Percentiles rank a stretch among this genome's conserved stretches.
Evolutionary conservation across 331 rosid species (phyloP).

Genomic region (Malus hybrid): DNA sequence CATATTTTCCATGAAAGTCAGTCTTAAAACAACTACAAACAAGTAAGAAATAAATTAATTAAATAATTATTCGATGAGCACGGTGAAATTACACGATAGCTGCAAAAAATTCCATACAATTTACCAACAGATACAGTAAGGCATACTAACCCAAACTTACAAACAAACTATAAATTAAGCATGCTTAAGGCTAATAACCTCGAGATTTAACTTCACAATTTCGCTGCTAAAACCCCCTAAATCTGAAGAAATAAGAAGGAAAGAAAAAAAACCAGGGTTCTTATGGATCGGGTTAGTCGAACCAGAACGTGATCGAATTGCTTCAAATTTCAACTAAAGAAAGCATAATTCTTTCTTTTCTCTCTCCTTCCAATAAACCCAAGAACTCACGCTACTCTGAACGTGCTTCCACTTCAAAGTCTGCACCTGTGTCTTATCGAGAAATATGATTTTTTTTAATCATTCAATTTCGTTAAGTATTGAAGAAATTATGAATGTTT

Average conservation of each 20-base stretch:
- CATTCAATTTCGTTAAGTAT: too few species aligned
- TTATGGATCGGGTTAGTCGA: constrained; percentile 1
- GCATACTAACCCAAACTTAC: not conserved
- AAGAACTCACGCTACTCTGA: constrained; percentile 11
- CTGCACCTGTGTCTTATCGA: not conserved
- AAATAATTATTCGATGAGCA: too few species aligned
- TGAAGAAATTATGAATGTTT: too few species aligned
- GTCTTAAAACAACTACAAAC: too few species aligned
- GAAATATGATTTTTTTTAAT: too few species aligned
- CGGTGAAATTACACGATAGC: not conserved
- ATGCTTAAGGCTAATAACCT: not conserved
- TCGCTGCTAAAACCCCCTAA: not conserved
- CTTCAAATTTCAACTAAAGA: constrained; percentile 14
- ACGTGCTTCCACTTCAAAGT: not conserved
- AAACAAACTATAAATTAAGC: not conserved
- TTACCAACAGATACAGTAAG: not conserved
- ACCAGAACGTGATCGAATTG: constrained; percentile 15
- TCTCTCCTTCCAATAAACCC: constrained; percentile 3
- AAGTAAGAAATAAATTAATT: too few species aligned
- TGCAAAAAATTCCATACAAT: not conserved
- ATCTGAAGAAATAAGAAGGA: not conserved
- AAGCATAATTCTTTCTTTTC: constrained; percentile 1
- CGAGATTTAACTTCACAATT: not conserved
- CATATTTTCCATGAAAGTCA: not conserved
- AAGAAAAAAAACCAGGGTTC: not conserved